Evolutionary conservation across 2,329 filamentous ascomycete genomes (phyloP).

Genomic region (Cercospora citrullina): DNA sequence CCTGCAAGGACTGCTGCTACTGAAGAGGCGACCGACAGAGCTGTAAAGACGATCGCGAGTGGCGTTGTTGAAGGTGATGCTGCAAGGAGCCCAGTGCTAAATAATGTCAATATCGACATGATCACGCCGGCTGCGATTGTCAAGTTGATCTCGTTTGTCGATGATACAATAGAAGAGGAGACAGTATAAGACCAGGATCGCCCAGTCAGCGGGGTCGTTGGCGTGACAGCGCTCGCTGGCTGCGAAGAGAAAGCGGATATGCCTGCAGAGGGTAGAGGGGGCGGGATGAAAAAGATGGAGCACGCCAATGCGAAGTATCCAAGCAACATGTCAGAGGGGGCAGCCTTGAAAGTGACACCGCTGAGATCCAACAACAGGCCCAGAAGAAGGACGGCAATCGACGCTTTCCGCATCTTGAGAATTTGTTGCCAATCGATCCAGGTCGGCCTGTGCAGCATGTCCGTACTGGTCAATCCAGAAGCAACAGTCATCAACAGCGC

Average conservation of each 20-base stretch:
- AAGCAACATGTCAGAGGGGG: constrained; percentile 38
- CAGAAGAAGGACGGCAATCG: constrained; percentile 40
- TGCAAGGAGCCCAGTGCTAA: constrained; percentile 39
- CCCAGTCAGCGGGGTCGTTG: constrained; percentile 24
- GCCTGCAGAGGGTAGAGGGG: constrained; percentile 45
- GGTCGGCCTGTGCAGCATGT: constrained; percentile 21
- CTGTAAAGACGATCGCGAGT: constrained; percentile 42
- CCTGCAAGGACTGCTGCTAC: constrained; percentile 46
- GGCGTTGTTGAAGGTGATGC: constrained; percentile 38
- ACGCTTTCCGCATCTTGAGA: constrained; percentile 41
- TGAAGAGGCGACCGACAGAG: constrained; percentile 46
- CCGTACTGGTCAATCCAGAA: constrained; percentile 45
- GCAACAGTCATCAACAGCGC: constrained; percentile 50
- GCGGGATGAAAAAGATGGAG: constrained; percentile 49
- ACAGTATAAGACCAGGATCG: constrained; percentile 23
- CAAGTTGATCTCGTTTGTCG: constrained; percentile 43
- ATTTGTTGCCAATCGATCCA: constrained; percentile 37
- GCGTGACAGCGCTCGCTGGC: constrained; percentile 7
- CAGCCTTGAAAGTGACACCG: constrained; percentile 34
- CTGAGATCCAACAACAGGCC: constrained; percentile 40
- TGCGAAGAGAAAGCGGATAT: constrained; percentile 6
- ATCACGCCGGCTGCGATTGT: constrained; percentile 45
- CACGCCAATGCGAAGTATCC: constrained; percentile 51
- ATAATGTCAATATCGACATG: constrained; percentile 42
- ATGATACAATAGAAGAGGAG: constrained; percentile 39